Evolutionary conservation across 2,329 filamentous ascomycete species (phyloP).

Genomic region (Sporothrix globosa): DNA sequence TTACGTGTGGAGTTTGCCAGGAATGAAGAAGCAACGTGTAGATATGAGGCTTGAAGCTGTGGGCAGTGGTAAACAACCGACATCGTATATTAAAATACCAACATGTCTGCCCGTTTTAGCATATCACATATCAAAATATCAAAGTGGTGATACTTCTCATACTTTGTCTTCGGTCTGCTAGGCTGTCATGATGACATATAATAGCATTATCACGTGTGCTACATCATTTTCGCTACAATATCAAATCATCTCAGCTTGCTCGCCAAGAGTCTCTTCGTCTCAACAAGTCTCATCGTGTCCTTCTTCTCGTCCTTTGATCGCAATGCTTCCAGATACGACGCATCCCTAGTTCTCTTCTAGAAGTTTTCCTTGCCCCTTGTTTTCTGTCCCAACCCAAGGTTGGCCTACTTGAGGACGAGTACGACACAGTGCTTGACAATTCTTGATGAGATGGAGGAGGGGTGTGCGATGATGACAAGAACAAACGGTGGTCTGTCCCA

Average conservation of each 20-base stretch:
- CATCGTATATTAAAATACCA: no score
- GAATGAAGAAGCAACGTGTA: neutral
- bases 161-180: no score
- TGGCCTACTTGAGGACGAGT: neutral
- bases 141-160: neutral
- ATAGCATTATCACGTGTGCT: neutral
- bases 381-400: neutral
- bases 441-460: neutral
- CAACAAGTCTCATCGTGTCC: slow-evolving; percentile 16
- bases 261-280: slow-evolving; percentile 5
- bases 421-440: neutral
- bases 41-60: neutral
- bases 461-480: neutral
- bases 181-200: neutral
- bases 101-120: neutral
- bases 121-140: neutral
- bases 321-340: neutral
- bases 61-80: neutral
- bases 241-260: neutral
- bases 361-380: neutral
- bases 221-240: neutral
- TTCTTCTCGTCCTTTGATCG: neutral
- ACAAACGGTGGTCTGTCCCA: neutral
- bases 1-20: neutral
- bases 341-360: neutral